phyloP scores from a whole-genome alignment of 257 asterid species.

The Oldenlandia corymbosa region DNA sequence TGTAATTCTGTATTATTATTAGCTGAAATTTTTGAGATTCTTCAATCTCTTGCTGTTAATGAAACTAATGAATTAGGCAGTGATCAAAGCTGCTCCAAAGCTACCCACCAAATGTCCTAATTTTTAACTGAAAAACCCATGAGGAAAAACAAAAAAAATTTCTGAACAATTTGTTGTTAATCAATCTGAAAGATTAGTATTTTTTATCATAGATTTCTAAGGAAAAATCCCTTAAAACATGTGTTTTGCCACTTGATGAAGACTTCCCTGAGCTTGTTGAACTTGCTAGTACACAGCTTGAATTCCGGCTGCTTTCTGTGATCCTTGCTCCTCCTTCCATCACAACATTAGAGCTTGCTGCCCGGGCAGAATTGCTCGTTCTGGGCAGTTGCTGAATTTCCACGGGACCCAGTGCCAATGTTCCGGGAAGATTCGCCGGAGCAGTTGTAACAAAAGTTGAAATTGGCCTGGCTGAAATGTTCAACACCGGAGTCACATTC shows the following conservation, averaged over 20 bases:
- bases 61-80: no score
- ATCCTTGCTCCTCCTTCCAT: not conserved
- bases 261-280: slow-evolving; percentile 15
- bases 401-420: not conserved
- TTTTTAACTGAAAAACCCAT: no score
- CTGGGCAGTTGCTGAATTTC: slow-evolving; percentile 15
- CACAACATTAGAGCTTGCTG: not conserved
- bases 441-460: slow-evolving; percentile 25
- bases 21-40: no score
- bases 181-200: slow-evolving; percentile 18
- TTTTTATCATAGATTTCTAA: slow-evolving; percentile 45
- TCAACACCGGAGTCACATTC: slow-evolving; percentile 30
- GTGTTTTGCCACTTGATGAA: slow-evolving; percentile 19
- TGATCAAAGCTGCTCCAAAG: no score
- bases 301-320: slow-evolving; percentile 25
- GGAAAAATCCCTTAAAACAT: slow-evolving; percentile 35
- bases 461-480: slow-evolving; percentile 34
- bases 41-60: no score
- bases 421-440: slow-evolving; percentile 12
- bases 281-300: slow-evolving; percentile 14
- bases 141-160: no score
- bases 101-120: no score
- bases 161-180: no score
- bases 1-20: no score
- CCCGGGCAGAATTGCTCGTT: not conserved